A percentile compares a stretch with the other conserved stretches of the same genome.
Evolutionary conservation across 352 stramenopile genomes (phyloP).

Genomic region (Phytophthora chlamydospora): DNA sequence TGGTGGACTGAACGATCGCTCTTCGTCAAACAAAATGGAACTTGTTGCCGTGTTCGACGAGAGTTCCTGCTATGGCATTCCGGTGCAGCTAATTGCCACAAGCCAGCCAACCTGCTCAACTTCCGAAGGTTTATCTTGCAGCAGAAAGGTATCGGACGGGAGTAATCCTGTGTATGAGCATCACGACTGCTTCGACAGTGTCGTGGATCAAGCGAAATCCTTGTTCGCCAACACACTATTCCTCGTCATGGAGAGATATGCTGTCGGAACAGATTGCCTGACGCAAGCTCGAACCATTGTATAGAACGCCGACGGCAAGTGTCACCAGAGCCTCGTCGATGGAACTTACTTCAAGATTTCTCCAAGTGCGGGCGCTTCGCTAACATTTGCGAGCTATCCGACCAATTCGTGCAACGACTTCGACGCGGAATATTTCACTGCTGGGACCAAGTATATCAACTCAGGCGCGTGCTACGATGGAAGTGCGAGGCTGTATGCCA

Average conservation of each 20-base stretch:
- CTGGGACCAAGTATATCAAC: conserved; percentile 21
- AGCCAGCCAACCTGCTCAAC: conserved; percentile 7
- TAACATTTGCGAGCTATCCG: conserved; percentile 16
- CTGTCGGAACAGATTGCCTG: conserved; percentile 4
- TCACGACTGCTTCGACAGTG: conserved; percentile 1
- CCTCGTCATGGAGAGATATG: conserved; percentile 3
- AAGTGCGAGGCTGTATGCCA: conserved; percentile 7
- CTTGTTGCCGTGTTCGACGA: conserved; percentile 2
- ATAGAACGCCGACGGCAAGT: conserved; percentile 13
- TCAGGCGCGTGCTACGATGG: conserved; percentile 14
- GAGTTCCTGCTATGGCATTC: conserved; percentile 1
- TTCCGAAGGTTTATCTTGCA: background rate
- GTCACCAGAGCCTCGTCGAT: conserved; percentile 1
- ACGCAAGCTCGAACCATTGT: conserved; percentile 1
- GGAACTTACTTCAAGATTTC: conserved; percentile 12
- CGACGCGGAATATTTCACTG: conserved; percentile 7
- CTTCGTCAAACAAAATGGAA: background rate
- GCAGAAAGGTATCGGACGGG: background rate
- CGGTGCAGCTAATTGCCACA: conserved; percentile 9
- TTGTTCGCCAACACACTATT: too few species aligned
- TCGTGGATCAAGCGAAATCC: background rate
- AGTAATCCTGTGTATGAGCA: conserved; percentile 2
- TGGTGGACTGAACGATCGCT: conserved; percentile 1
- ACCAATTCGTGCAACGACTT: conserved; percentile 4
- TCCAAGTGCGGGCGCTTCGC: conserved; percentile 3